Conservation (phyloP, 2,329 filamentous ascomycete genomes). For the Neodidymelliopsis sp. region DNA sequence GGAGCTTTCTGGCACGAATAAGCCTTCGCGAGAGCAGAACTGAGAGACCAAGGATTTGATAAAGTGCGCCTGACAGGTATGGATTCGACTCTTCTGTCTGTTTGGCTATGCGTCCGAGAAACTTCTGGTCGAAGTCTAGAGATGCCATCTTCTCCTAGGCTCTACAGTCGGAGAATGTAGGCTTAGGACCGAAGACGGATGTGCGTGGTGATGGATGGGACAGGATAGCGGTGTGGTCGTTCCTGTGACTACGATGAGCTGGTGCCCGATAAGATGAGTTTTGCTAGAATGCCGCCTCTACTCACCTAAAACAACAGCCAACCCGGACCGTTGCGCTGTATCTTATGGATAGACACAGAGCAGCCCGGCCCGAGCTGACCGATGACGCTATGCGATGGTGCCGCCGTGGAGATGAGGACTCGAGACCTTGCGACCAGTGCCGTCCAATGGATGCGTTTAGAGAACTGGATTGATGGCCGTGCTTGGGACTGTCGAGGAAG, state of each 20-base stretch:
- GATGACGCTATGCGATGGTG: slow-evolving; percentile 33
- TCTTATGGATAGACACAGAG: slow-evolving; percentile 41
- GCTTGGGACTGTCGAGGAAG: slow-evolving; percentile 40
- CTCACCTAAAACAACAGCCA: slow-evolving; percentile 31
- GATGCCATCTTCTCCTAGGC: slow-evolving; percentile 75
- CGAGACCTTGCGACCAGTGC: slow-evolving; percentile 34
- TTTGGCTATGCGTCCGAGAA: slow-evolving; percentile 86
- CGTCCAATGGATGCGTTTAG: slow-evolving; percentile 46
- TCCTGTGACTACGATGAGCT: background rate
- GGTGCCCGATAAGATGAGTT: background rate
- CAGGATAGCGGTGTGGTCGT: background rate
- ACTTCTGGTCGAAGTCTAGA: slow-evolving; percentile 97
- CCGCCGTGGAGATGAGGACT: slow-evolving; percentile 37
- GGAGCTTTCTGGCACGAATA: slow-evolving; percentile 80
- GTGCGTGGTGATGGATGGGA: background rate
- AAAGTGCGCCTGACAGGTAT: slow-evolving; percentile 81
- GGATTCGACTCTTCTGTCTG: slow-evolving; percentile 79
- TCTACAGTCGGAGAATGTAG: slow-evolving; percentile 1
- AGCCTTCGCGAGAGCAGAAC: slow-evolving; percentile 87
- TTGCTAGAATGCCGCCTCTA: background rate
- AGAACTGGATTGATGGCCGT: slow-evolving; percentile 28
- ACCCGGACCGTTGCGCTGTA: slow-evolving; percentile 45
- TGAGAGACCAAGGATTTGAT: slow-evolving; percentile 89
- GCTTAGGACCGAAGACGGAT: background rate
- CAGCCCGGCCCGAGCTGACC: slow-evolving; percentile 43